Evolutionary conservation across 345 rosid species (phyloP), one percentile per base, ranked within the genome.

Genomic region (Syzygium jambos): DNA sequence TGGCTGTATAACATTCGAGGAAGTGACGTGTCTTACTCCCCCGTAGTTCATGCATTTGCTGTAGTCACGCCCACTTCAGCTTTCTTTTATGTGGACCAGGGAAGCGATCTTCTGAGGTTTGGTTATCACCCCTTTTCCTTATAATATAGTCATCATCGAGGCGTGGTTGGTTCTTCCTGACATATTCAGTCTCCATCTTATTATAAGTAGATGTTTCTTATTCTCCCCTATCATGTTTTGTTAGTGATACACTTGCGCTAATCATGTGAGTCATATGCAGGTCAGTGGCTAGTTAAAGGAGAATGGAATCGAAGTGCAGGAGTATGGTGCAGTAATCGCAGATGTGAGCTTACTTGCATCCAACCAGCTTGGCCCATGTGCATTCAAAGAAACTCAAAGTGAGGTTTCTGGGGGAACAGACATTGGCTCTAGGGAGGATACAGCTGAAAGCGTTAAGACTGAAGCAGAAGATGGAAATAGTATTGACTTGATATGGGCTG

Each of bases 1-100:
- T 98, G 99, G 99, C 85, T 96, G 89, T 98, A 93, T 90, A 98
- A 98, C 88, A 93, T 98, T 82, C 98, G 99, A 86, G 99, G 99
- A 88, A 93, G 87, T 86, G 99, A 98, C 91, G 98, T 98, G 38
- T 89, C 98, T 88, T 98, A 94, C 85, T 91, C 94, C 91, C 99
- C 99, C 0, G 99, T 98, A 89, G 99, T 94, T 90, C 99, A 98
- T 91, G 98, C 99, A 10, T 98, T 96, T 91, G 98, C 99, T 41
- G 91, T 98, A 46, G 94, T 98, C 59, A 95, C 98, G n/a, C 86
- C 87, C 80, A 89, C 89, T 38, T 93, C 98, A 86, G 98, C 97
- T 77, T 95, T 96, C 89, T 90, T 96, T 80, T 98, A 96, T 78
- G 95, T 95, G 59, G 98, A 95, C 89, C 94, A 90, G 88, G 94